phyloP scores from a whole-genome alignment of 129 eudicot species.

The Flaveria brownii region DNA sequence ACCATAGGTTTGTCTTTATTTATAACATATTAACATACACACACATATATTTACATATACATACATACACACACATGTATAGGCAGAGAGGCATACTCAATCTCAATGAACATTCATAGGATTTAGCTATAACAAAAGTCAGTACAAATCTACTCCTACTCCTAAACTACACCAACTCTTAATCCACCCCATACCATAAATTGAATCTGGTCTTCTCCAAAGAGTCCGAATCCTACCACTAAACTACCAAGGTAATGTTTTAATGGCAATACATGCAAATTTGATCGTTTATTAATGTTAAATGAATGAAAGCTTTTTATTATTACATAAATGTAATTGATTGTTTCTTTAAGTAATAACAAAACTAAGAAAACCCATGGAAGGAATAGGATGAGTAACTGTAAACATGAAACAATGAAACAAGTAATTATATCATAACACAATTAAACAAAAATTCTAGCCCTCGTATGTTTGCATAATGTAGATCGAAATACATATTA shows the following conservation, averaged over 20 bases:
- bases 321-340: neutral
- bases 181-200: too few species aligned
- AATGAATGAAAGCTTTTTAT: neutral
- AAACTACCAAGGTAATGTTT: neutral
- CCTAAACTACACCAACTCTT: too few species aligned
- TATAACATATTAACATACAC: neutral
- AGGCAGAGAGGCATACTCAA: neutral
- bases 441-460: neutral
- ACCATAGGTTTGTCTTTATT: too few species aligned
- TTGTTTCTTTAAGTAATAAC: neutral
- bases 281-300: neutral
- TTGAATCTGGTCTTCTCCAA: too few species aligned
- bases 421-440: neutral
- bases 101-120: neutral
- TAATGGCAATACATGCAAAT: constrained; percentile 10
- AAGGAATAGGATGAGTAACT: neutral
- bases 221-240: too few species aligned
- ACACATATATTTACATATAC: neutral
- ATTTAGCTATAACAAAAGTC: neutral
- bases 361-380: constrained; percentile 1
- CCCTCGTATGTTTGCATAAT: neutral
- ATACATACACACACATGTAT: neutral
- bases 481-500: neutral
- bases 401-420: neutral
- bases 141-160: neutral